phyloP scores from a whole-genome alignment of 768 basidiomycete genomes.

The Lentinula boryana region DNA sequence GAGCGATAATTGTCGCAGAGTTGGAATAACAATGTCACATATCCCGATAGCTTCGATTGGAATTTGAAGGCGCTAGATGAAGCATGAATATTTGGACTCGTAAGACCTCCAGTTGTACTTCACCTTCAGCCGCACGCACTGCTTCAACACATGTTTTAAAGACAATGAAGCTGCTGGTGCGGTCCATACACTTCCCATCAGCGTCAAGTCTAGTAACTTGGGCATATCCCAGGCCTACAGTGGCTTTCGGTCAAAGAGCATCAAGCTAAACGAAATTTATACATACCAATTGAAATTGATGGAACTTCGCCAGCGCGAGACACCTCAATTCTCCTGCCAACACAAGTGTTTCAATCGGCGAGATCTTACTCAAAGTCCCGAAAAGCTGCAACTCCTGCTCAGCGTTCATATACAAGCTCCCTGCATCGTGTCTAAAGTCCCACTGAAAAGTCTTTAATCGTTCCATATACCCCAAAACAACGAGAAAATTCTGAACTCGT shows the following conservation, averaged over 20 bases:
- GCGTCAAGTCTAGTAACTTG: constrained; percentile 20
- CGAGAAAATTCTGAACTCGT: constrained; percentile 31
- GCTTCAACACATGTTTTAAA: constrained; percentile 21
- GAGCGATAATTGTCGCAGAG: constrained; percentile 34
- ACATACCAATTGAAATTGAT: neutral
- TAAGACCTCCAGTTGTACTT: neutral
- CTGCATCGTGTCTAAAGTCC: constrained; percentile 15
- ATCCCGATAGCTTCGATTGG: constrained; percentile 40
- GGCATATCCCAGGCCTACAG: constrained; percentile 23
- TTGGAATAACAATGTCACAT: constrained; percentile 30
- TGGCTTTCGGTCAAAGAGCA: neutral
- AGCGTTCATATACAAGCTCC: constrained; percentile 23
- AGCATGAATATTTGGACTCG: neutral
- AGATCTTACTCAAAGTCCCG: constrained; percentile 27
- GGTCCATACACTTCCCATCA: constrained; percentile 24
- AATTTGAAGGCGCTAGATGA: constrained; percentile 32
- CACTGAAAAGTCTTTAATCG: constrained; percentile 37
- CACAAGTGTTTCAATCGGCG: constrained; percentile 31
- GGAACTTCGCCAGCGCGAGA: neutral
- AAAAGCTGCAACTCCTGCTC: constrained; percentile 35
- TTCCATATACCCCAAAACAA: constrained; percentile 35
- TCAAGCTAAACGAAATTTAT: neutral
- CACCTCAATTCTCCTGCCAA: constrained; percentile 21
- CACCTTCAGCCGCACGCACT: constrained; percentile 23
- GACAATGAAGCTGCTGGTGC: constrained; percentile 16